phyloP scores from a whole-genome alignment of 352 stramenopile species.

The Plasmopara halstedii region DNA sequence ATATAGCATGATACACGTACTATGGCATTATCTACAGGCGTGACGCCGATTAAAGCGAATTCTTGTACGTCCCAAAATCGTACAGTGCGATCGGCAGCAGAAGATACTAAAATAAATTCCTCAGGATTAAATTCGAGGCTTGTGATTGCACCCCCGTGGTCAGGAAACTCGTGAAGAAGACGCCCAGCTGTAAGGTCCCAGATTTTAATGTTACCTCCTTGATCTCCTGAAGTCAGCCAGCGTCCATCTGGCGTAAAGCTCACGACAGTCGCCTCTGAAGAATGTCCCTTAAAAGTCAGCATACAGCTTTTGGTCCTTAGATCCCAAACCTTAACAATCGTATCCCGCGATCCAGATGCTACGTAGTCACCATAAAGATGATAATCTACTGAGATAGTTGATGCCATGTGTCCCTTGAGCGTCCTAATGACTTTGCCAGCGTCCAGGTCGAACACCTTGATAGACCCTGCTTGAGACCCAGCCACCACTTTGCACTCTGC shows the following conservation, averaged over 20 bases:
- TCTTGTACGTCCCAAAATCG: conserved; percentile 85
- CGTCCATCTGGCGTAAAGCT: conserved; percentile 75
- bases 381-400: conserved; percentile 72
- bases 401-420: conserved; percentile 81
- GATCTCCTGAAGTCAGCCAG: conserved; percentile 72
- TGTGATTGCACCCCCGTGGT: conserved; percentile 70
- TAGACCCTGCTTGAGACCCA: conserved; percentile 70
- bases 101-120: conserved; percentile 80
- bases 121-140: conserved; percentile 81
- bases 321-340: conserved; percentile 84
- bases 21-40: conserved; percentile 62
- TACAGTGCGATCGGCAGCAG: conserved; percentile 64
- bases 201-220: conserved; percentile 73
- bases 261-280: conserved; percentile 64
- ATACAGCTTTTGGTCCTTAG: conserved; percentile 80
- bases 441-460: conserved; percentile 81
- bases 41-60: conserved; percentile 73
- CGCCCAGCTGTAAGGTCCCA: conserved; percentile 80
- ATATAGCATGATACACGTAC: conserved; percentile 19
- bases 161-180: conserved; percentile 62
- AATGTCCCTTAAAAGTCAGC: conserved; percentile 81
- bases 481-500: conserved; percentile 69
- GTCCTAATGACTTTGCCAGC: conserved; percentile 69
- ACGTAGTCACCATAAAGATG: conserved; percentile 84
- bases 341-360: conserved; percentile 72